phyloP scores from a whole-genome alignment of 1,139 yeast genomes.

The Magnusiomyces fungicola region DNA sequence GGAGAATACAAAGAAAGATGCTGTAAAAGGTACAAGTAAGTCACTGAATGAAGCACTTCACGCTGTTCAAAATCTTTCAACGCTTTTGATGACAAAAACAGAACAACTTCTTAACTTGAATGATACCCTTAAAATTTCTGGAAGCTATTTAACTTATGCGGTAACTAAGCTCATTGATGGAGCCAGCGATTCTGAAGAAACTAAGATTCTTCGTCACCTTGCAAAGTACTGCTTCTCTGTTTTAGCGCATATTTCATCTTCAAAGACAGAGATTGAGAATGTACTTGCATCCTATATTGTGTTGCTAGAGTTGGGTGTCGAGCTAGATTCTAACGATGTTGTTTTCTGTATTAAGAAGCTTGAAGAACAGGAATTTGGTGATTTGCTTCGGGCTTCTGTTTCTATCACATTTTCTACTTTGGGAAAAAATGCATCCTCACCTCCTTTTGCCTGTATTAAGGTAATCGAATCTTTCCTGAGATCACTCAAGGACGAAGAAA shows the following conservation, averaged over 20 bases:
- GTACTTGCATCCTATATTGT: slow-evolving; percentile 8
- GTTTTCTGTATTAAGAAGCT: slow-evolving; percentile 2
- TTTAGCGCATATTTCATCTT: not conserved
- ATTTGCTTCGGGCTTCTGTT: slow-evolving; percentile 2
- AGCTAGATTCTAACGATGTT: not conserved
- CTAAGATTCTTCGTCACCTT: not conserved
- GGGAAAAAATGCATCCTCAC: not conserved
- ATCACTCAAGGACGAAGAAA: slow-evolving; percentile 4
- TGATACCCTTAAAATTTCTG: not conserved
- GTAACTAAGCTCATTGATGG: not conserved
- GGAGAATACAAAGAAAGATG: not conserved
- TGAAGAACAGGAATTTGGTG: slow-evolving; percentile 6
- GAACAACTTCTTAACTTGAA: not conserved
- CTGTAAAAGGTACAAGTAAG: not conserved
- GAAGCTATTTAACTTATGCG: not conserved
- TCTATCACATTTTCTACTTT: not conserved
- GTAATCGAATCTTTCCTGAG: slow-evolving; percentile 3
- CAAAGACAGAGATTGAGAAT: slow-evolving; percentile 8
- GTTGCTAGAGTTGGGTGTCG: slow-evolving; percentile 8
- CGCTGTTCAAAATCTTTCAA: slow-evolving; percentile 2
- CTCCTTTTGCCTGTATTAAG: slow-evolving; percentile 8
- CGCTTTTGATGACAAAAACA: slow-evolving; percentile 2
- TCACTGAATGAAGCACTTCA: slow-evolving; percentile 1
- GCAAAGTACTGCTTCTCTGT: slow-evolving; percentile 2
- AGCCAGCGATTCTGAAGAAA: not conserved